Evolutionary conservation across 805 yeast genomes (phyloP), one percentile per base, ranked within the genome.

Genomic region (Cyberlindnera americana): DNA sequence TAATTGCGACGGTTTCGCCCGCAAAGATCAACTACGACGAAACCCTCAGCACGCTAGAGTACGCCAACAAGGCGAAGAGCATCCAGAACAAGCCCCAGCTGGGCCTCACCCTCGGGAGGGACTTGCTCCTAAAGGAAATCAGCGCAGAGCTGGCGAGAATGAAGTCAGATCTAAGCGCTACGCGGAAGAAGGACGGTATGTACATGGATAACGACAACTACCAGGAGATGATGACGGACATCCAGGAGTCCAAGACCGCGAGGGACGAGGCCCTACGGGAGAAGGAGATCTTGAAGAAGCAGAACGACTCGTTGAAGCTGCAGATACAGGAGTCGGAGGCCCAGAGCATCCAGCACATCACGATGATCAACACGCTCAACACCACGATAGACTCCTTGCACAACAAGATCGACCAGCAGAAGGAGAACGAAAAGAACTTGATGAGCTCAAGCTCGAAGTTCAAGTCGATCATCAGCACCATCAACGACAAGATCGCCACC

Each of bases 1-100:
- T 89, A 40, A 84, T 89, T 19, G 95, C 96, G 2, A 89, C 95
- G 0, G 73, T 89, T 2, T 85, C 95, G 7, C 95, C 96, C 0
- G 95, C 95, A 1, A 73, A 73, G 43, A 68, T 77, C 21, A 84
- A 83, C 44, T 65, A 78, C n/a, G 90, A 83, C 21, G 96, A 89
- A 57, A 85, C 96, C 0, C 59, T 82, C 30, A 83, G 93, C 49
- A 89, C 96, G 0, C 67, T 89, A 37, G 93, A 87, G 48, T 89
- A 89, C 59, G 96, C 96, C 4, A 77, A 81, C 38, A 79, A 89
- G 44, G 96, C 96, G 2, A 85, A 87, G 48, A 81, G 78, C 47
- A 86, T 89, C 45, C 77, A 76, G 52, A 82, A 82, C 56, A 78
- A 73, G 55, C 86, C 86, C 2, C 86, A 87, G 66, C 59, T 77